Percentiles rank a stretch among this genome's conserved stretches.
Evolutionary conservation across 306 rosid genomes (phyloP).

Genomic region (Luffa acutangula): DNA sequence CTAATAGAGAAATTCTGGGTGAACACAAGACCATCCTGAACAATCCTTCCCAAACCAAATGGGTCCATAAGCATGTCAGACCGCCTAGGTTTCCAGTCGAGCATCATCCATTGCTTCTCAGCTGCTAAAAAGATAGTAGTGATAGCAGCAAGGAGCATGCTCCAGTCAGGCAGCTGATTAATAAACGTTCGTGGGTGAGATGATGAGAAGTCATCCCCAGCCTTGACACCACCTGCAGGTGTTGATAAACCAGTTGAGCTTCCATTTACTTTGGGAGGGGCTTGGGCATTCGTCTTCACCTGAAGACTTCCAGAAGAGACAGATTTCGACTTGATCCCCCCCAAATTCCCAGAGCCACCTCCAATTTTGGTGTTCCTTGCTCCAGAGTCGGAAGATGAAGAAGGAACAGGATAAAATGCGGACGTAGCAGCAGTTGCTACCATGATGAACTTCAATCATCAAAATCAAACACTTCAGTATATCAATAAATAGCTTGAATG

Average conservation of each 20-base stretch:
- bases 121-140: constrained; percentile 96
- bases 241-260: constrained; percentile 35
- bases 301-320: constrained; percentile 41
- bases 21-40: constrained; percentile 93
- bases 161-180: constrained; percentile 97
- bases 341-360: constrained; percentile 35
- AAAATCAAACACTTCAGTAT: constrained; percentile 23
- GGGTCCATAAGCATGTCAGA: constrained; percentile 88
- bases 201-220: constrained; percentile 44
- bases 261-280: constrained; percentile 81
- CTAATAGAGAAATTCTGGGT: constrained; percentile 90
- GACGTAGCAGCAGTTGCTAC: constrained; percentile 82
- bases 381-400: constrained; percentile 40
- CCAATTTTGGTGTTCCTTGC: constrained; percentile 37
- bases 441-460: constrained; percentile 41
- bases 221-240: constrained; percentile 41
- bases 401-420: constrained; percentile 53
- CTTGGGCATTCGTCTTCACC: constrained; percentile 88
- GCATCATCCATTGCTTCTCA: constrained; percentile 99
- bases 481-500: not conserved
- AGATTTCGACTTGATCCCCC: constrained; percentile 46
- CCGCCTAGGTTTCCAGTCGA: constrained; percentile 97
- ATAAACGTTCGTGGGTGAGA: constrained; percentile 80
- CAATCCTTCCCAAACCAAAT: constrained; percentile 82
- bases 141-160: constrained; percentile 99